Evolutionary conservation across 257 asterid genomes (phyloP).

Genomic region (Penstemon eatonii): DNA sequence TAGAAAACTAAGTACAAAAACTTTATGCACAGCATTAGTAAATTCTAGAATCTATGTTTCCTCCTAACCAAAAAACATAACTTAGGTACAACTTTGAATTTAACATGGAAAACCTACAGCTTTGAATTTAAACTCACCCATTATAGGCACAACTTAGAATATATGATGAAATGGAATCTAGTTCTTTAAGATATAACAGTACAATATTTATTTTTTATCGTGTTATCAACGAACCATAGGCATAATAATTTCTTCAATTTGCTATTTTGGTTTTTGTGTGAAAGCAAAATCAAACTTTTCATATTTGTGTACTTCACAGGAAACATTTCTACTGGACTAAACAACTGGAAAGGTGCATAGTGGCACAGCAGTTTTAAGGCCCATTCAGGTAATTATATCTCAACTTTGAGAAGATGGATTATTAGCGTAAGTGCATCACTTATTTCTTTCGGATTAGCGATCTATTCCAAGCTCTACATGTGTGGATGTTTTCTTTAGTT

Average conservation of each 20-base stretch:
- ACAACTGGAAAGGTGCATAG: slow-evolving; percentile 87
- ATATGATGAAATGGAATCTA: background rate
- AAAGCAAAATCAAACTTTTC: background rate
- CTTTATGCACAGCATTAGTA: background rate
- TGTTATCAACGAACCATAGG: background rate
- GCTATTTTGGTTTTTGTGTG: background rate
- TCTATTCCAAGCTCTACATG: background rate
- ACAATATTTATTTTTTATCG: background rate
- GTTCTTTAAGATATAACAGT: background rate
- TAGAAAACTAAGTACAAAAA: too few species aligned
- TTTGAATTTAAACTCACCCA: background rate
- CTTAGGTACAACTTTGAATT: background rate
- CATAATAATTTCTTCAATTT: background rate
- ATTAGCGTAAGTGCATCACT: slow-evolving; percentile 1
- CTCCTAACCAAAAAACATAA: background rate
- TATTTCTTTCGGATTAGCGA: background rate
- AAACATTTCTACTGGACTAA: slow-evolving; percentile 56
- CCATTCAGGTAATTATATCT: slow-evolving; percentile 55
- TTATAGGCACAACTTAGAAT: too few species aligned
- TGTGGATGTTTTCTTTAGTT: background rate
- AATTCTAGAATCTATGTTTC: background rate
- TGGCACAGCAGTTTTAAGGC: slow-evolving; percentile 86
- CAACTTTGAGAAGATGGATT: slow-evolving; percentile 6
- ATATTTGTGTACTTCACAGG: slow-evolving; percentile 38
- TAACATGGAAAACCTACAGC: background rate